phyloP scores from a whole-genome alignment of 306 rosid genomes.

The Erythrophleum fordii region DNA sequence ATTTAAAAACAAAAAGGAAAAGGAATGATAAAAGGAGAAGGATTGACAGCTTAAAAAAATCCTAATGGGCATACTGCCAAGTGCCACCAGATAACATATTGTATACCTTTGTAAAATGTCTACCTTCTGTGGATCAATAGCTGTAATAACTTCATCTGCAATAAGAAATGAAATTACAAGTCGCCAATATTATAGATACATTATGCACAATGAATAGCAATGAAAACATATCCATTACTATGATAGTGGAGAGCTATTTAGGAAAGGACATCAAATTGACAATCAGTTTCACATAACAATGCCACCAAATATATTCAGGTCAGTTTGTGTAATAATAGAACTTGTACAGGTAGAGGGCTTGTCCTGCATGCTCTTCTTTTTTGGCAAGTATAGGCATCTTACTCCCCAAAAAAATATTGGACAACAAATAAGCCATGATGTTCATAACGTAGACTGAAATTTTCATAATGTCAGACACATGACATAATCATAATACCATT shows the following conservation, averaged over 20 bases:
- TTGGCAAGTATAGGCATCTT: not conserved
- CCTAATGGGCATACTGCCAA: conserved; percentile 11
- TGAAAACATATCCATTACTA: conserved; percentile 6
- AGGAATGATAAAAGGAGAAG: not conserved
- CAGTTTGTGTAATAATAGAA: conserved; percentile 24
- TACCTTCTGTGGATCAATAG: conserved; percentile 89
- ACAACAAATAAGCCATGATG: not conserved
- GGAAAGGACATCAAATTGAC: conserved; percentile 1
- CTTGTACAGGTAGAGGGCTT: conserved; percentile 9
- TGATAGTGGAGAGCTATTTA: conserved; percentile 31
- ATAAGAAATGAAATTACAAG: conserved; percentile 33
- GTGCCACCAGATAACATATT: not conserved
- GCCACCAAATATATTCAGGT: not conserved
- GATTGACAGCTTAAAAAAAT: conserved; percentile 26
- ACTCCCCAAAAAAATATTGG: not conserved
- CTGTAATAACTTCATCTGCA: conserved; percentile 83
- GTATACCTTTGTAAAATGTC: conserved; percentile 89
- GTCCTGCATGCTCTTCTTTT: not conserved
- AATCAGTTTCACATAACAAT: not conserved
- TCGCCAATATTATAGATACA: conserved; percentile 25
- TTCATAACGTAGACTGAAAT: not conserved
- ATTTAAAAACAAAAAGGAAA: not conserved
- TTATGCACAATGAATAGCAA: conserved; percentile 24
- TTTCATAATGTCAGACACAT: not conserved
- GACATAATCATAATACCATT: not conserved